Base-by-base conservation (phyloP, 1,139 yeast genomes). In the Blastobotrys indianensis region DNA sequence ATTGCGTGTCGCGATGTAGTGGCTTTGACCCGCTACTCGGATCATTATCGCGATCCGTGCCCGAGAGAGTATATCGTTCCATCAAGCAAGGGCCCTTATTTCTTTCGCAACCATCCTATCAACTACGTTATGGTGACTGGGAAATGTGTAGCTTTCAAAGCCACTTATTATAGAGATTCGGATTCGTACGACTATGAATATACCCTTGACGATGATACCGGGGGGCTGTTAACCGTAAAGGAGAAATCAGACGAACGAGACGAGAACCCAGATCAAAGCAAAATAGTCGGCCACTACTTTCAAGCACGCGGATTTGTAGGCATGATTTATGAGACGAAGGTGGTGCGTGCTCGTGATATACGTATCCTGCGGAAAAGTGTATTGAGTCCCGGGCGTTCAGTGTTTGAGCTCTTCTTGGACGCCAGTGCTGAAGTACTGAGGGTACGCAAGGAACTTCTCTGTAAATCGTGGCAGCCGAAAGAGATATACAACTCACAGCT, bases 61-160 rank as follows among this genome's bases (percentile, higher is more conserved):
- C 44, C 46, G 1, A 28, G 15, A 5, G 13, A 34, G 6, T 11
- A 39, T 3, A 16, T 40, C 9, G 35, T 35, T 20, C 10, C 13
- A 25, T 4, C 34, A 29, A 35, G 39, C 34, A 38, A 31, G 9
- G 49, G 42, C n/a, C 46, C 45, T 2, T 43, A 11, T 25, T 59
- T 53, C 42, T 55, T 58, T 43, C 57, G 51, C 46, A 46, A 60
- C 47, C 63, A 59, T 36, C 64, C 64, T 4, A 53, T 60, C 25
- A 55, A 53, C 40, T 57, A 53, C 38, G 60, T 59, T 6, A 36
- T 53, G 6, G 40, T 59, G 8, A 50, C 58, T 20, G 64, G 59
- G 3, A 39, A 47, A 35, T 53, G 59, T 36, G 15, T 51, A 2
- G 41, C 37, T n/a, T 45, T 54, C n/a, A 54, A 49, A 12, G 12